Evolutionary conservation across 1,139 yeast species (phyloP).

Genomic region (Zygosaccharomyces sapae): DNA sequence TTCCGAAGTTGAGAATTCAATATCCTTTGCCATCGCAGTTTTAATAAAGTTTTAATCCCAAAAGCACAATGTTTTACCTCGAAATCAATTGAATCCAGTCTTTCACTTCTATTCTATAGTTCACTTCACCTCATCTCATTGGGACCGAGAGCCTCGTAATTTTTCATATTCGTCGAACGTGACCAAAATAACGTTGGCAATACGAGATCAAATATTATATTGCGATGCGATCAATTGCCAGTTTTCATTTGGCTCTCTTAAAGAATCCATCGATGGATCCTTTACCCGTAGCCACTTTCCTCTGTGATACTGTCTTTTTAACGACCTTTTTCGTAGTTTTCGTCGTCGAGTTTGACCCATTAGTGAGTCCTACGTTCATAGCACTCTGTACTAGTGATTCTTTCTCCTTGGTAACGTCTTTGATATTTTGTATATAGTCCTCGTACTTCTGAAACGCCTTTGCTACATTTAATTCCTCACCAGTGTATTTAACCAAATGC

Average conservation of each 20-base stretch:
- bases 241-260: constrained; percentile 28
- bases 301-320: constrained; percentile 24
- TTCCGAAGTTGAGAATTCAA: constrained; percentile 66
- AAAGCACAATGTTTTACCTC: neutral
- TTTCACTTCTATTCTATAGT: neutral
- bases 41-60: neutral
- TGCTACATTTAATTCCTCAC: constrained; percentile 9
- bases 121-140: neutral
- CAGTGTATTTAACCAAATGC: constrained; percentile 12
- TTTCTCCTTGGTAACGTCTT: constrained; percentile 20
- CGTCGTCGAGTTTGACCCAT: constrained; percentile 3
- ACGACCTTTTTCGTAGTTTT: constrained; percentile 21
- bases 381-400: constrained; percentile 29
- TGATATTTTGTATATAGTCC: constrained; percentile 13
- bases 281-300: constrained; percentile 51
- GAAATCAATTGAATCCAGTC: too few species aligned
- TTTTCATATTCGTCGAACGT: neutral
- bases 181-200: neutral
- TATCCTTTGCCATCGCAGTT: constrained; percentile 50
- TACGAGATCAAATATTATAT: neutral
- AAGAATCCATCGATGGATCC: constrained; percentile 66
- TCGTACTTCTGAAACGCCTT: constrained; percentile 16
- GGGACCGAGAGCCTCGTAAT: neutral
- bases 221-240: neutral
- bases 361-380: constrained; percentile 17